Evolutionary conservation across 2,329 filamentous ascomycete genomes (phyloP).

Genomic region (Talaromyces sp.): DNA sequence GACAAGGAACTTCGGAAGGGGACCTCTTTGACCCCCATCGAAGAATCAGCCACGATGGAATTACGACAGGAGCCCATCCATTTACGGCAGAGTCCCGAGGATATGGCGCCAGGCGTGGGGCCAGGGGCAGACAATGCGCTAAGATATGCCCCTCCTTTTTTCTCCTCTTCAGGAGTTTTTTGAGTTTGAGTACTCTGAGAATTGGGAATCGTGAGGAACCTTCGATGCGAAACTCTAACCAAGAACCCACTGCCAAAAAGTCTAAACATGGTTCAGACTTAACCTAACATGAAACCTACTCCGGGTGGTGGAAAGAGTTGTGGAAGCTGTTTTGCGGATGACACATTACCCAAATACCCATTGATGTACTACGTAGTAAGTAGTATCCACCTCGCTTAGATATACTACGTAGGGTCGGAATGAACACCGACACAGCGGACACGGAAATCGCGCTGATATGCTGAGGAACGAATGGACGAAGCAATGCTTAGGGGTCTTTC

Average conservation of each 20-base stretch:
- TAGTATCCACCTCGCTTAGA: background rate
- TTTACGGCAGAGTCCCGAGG: background rate
- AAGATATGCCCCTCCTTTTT: slow-evolving; percentile 3
- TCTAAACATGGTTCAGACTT: slow-evolving; percentile 1
- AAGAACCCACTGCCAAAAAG: background rate
- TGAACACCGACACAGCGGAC: background rate
- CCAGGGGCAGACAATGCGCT: background rate
- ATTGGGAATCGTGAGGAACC: background rate
- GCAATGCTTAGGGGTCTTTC: background rate
- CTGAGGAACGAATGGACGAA: background rate
- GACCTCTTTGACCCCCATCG: background rate
- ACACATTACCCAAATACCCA: background rate
- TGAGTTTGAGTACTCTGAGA: background rate
- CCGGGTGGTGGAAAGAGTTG: background rate
- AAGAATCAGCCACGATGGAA: background rate
- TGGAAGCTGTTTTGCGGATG: background rate
- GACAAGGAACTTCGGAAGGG: background rate
- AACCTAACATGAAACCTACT: background rate
- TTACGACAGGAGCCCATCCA: background rate
- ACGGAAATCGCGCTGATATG: background rate
- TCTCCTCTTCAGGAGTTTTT: background rate
- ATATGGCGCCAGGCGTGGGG: slow-evolving; percentile 2
- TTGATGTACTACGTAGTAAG: background rate
- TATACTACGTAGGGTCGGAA: background rate
- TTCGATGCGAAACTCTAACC: background rate